A percentile compares a stretch with the other conserved stretches of the same genome.
Conservation (phyloP, 2,329 filamentous ascomycete species). For the Fusarium aywerte region DNA sequence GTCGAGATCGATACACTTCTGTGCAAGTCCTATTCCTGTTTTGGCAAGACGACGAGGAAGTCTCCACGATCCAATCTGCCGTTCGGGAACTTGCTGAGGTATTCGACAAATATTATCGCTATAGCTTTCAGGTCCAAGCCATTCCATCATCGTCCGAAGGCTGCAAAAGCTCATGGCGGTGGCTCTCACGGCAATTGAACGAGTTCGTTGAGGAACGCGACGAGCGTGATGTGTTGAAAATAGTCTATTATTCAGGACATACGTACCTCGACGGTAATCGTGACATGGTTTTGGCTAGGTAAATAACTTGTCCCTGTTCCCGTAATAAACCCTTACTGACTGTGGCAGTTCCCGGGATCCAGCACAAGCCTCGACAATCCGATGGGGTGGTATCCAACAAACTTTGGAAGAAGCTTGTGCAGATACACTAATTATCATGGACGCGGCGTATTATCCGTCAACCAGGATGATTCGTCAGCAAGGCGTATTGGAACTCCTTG, state of each 20-base stretch:
- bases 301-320: background rate
- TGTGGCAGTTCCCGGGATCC: conserved; percentile 58
- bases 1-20: conserved; percentile 64
- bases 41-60: conserved; percentile 66
- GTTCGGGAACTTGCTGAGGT: conserved; percentile 62
- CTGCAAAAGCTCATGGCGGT: conserved; percentile 62
- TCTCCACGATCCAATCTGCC: conserved; percentile 52
- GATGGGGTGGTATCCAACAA: conserved; percentile 67
- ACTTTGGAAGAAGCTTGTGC: conserved; percentile 65
- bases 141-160: conserved; percentile 62
- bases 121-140: conserved; percentile 58
- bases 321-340: conserved; percentile 33
- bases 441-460: conserved; percentile 67
- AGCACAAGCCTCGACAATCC: conserved; percentile 59
- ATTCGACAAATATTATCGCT: conserved; percentile 64
- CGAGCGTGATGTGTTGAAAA: conserved; percentile 66
- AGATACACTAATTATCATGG: conserved; percentile 68
- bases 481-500: conserved; percentile 67
- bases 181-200: conserved; percentile 63
- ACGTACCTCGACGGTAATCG: conserved; percentile 65
- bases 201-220: conserved; percentile 65
- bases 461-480: conserved; percentile 62
- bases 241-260: conserved; percentile 68
- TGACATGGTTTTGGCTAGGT: conserved; percentile 69
- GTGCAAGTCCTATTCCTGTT: conserved; percentile 64